Evolutionary conservation across 331 rosid genomes (phyloP).

Genomic region (Rhamnella rubrinervis): DNA sequence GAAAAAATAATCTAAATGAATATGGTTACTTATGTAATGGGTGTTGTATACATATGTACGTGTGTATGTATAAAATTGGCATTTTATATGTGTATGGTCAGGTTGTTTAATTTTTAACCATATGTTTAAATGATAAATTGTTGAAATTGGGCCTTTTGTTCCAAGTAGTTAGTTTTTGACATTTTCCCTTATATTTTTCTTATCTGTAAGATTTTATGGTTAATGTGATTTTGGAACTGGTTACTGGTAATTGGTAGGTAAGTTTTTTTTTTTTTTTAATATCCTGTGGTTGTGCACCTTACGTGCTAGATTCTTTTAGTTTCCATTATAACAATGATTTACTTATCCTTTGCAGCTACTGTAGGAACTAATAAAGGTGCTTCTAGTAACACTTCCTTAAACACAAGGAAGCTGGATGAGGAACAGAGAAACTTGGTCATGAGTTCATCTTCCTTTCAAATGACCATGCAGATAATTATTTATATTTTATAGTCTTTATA

Average conservation of each 20-base stretch:
- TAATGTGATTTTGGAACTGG: not conserved
- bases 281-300: not conserved
- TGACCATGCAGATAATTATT: not conserved
- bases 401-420: constrained; percentile 85
- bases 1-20: too few relatives aligned
- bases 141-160: too few relatives aligned
- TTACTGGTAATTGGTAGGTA: not conserved
- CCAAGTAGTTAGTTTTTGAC: too few relatives aligned
- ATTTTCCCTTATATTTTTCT: not conserved
- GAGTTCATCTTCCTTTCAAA: constrained; percentile 26
- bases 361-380: constrained; percentile 82
- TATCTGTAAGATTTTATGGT: not conserved
- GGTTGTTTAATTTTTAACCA: too few relatives aligned
- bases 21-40: too few relatives aligned
- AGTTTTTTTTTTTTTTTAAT: too few relatives aligned
- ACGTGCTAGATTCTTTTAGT: not conserved
- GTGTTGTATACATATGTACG: too few relatives aligned
- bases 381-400: constrained; percentile 71
- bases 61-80: too few relatives aligned
- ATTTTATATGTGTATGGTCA: too few relatives aligned
- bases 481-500: not conserved
- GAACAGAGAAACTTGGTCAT: constrained; percentile 81
- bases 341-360: constrained; percentile 44
- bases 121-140: too few relatives aligned
- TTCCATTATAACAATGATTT: not conserved